Base-by-base conservation (phyloP, 495 filamentous ascomycete species). In the Letharia lupina region DNA sequence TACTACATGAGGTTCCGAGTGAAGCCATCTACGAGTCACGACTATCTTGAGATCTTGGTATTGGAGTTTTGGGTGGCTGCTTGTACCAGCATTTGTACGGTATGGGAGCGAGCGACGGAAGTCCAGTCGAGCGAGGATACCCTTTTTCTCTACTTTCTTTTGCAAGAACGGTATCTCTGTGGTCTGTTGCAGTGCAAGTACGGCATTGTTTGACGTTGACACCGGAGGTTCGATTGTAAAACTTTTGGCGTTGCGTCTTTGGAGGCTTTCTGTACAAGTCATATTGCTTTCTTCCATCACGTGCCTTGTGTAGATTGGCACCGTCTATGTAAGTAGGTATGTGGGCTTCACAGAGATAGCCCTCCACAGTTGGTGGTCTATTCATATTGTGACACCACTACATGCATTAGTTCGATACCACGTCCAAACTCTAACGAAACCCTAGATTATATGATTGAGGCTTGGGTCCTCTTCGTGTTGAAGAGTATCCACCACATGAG, bases 41-140 rank as follows among this genome's bases (percentile, higher is more conserved):
- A 28, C 39, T 48, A 3, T 47, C 6, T 58, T 54, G 12, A 18
- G 20, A 3, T 23, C 48, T 57, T 3, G 57, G 44, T 28, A 35
- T 28, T 15, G 33, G 63, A 23, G n/a, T 61, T 61, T 54, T 33
- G 45, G 48, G 20, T 40, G 33, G 11, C 16, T 2, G 31, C 20
- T n/a, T n/a, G 16, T 18, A 20, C 40, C 33, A 7, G 42, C 16
- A 8, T 16, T 28, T 40, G 39, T 61, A 61, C 35, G 6, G 59
- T 48, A 35, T 40, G 6, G 44, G 35, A 63, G 31, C 12, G 47
- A 39, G 28, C 33, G 61, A 31, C 6, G 41, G 60, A 15, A 48
- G 13, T 13, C 13, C 15, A 13, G 44, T 61, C 58, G 57, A 41
- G 57, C 64, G 45, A 54, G 58, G 64, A 66, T 66, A 66, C 64